phyloP scores from a whole-genome alignment of 2,329 filamentous ascomycete species.

The Paracorniculantispora psalliotae region DNA sequence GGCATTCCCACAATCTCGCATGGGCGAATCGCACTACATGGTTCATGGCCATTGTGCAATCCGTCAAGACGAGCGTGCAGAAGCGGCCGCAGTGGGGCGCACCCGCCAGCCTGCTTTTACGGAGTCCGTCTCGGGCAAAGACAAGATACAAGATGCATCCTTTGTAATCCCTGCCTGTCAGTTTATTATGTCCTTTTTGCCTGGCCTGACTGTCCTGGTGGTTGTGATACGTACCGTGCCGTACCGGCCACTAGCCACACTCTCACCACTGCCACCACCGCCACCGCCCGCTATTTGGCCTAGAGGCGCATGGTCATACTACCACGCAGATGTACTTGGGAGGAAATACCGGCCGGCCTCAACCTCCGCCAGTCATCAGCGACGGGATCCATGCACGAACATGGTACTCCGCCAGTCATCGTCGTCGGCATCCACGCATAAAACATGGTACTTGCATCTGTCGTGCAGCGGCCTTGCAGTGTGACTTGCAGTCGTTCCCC shows the following conservation, averaged over 20 bases:
- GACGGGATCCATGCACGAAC: not conserved
- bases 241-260: slow-evolving; percentile 2
- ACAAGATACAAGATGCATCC: too few relatives aligned
- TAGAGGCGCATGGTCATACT: not conserved
- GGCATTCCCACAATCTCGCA: slow-evolving; percentile 12
- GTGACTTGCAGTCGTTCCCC: slow-evolving; percentile 1
- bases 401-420: not conserved
- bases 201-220: not conserved
- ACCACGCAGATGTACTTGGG: not conserved
- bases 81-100: slow-evolving; percentile 6
- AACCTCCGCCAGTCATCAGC: not conserved
- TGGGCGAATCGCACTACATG: slow-evolving; percentile 10
- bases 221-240: not conserved
- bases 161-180: not conserved
- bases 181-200: not conserved
- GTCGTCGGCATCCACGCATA: not conserved
- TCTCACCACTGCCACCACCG: not conserved
- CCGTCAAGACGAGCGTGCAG: not conserved
- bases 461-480: not conserved
- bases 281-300: not conserved
- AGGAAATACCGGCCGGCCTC: too few relatives aligned
- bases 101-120: not conserved
- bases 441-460: not conserved
- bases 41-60: slow-evolving; percentile 1
- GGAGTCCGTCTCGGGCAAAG: too few relatives aligned